Base-by-base conservation (phyloP, 768 basidiomycete genomes). In the Panaeolus papilionaceus region DNA sequence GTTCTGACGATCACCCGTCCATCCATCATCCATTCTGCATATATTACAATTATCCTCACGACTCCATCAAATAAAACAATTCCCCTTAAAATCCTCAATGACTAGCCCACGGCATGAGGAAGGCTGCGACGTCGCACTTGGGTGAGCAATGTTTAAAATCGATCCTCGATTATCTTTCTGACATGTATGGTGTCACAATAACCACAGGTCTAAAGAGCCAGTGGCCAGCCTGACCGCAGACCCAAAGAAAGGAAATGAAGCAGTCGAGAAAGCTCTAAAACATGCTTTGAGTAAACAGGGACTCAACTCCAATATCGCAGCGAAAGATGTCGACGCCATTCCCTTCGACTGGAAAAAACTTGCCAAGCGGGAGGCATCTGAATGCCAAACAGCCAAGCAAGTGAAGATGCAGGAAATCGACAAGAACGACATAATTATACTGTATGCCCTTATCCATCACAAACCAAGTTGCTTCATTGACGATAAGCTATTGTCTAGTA, bases 281-380 rank as follows among this genome's bases (percentile, higher is more conserved):
- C 33, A 12, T 7, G 16, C 26, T 1, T 23, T 58, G 28, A 33
- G 11, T 28, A 28, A 28, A 11, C 9, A 28, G 11, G 26, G 14
- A 26, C 10, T 28, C 54, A 16, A 28, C 14, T 12, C 20, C 20
- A 58, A 37, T n/a, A 12, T 33, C 12, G 33, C 10, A 20, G 20
- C 20, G 26, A 7, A 4, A 14, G 54, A 58, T 33, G 28, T 58
- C 14, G 54, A 58, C 28, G 26, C 8, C 28, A 10, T 12, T 6
- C 54, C 54, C 14, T 58, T 58, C 28, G 54, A 58, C 54, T 58
- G 54, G 54, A 58, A 37, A 18, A 28, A 14, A 7, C 54, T 58
- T 58, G 54, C 54, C 14, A 33, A 28, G 6, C 4, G 6, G 26
- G 54, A 58, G 16, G 54, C 54, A 33, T 58, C 54, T 5, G 28